Percentiles rank a stretch among this genome's conserved stretches.
These are phyloP conservation scores for Fusarium cyanostomum DNA, from an alignment of 2,329 filamentous ascomycete species.

Conservation along the genomic window DNA sequence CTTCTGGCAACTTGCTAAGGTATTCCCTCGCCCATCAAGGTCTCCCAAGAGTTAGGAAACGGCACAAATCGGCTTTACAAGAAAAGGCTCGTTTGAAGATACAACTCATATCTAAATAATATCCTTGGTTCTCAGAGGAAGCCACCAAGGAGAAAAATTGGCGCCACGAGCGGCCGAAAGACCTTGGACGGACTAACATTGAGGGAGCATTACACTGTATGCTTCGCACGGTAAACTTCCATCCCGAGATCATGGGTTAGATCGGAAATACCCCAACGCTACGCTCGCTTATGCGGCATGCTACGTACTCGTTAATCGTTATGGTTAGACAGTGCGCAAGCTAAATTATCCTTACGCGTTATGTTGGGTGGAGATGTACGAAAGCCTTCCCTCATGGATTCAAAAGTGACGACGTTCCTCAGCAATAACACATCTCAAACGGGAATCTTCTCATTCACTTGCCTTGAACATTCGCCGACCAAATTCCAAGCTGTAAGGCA, in stretches of 20 bases:
- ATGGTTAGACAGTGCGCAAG: constrained; percentile 41
- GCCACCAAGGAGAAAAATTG: not conserved
- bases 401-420: constrained; percentile 24
- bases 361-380: constrained; percentile 39
- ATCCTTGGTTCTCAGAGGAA: too few species aligned
- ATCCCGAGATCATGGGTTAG: not conserved
- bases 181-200: constrained; percentile 19
- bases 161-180: not conserved
- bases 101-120: not conserved
- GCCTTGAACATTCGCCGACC: not conserved
- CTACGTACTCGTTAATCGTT: constrained; percentile 43
- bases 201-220: constrained; percentile 26
- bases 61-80: not conserved
- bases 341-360: constrained; percentile 40
- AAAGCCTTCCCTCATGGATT: constrained; percentile 15
- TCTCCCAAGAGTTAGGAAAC: not conserved
- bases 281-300: rapidly evolving
- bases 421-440: not conserved
- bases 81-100: not conserved
- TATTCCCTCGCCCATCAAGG: not conserved
- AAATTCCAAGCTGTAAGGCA: not conserved
- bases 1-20: not conserved
- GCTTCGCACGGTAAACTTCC: constrained; percentile 3
- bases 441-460: not conserved
- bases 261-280: constrained; percentile 22